Evolutionary conservation across 2,329 filamentous ascomycete species (phyloP).

Genomic region (Ceratocystis diversiconidia): DNA sequence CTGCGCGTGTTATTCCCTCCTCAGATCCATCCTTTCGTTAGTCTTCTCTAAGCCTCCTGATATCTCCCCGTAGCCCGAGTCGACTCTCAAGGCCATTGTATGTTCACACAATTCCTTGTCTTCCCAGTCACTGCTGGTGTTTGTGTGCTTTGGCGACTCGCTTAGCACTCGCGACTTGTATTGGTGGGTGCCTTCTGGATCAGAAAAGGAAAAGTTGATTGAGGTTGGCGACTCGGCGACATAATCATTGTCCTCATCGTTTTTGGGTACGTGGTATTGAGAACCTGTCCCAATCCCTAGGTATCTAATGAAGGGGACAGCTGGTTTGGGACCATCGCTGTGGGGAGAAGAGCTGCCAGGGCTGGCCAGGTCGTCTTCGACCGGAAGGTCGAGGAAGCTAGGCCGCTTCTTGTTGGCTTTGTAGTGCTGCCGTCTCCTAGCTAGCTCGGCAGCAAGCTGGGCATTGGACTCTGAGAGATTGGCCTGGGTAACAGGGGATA

Average conservation of each 20-base stretch:
- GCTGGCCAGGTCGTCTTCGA: conserved; percentile 25
- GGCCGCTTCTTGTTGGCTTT: conserved; percentile 8
- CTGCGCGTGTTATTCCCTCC: neutral
- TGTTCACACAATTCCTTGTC: neutral
- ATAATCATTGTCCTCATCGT: conserved; percentile 31
- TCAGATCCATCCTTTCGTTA: neutral
- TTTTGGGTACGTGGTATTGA: conserved; percentile 25
- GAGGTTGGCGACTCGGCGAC: conserved; percentile 59
- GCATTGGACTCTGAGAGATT: conserved; percentile 15
- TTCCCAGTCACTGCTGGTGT: neutral
- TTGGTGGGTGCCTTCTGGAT: conserved; percentile 27
- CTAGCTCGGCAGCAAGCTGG: conserved; percentile 9
- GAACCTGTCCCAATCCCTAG: conserved; percentile 60
- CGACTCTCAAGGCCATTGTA: conserved; percentile 12
- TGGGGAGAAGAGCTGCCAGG: neutral
- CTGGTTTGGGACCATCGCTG: conserved; percentile 22
- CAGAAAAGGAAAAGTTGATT: conserved; percentile 78
- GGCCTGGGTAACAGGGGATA: conserved; percentile 13
- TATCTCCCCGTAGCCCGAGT: conserved; percentile 13
- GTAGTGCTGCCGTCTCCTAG: conserved; percentile 10
- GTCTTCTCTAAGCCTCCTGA: neutral
- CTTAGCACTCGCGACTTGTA: neutral
- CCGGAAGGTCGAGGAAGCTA: conserved; percentile 20
- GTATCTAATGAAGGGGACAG: conserved; percentile 33
- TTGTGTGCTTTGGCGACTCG: neutral